Percentiles rank a stretch among this genome's conserved stretches.
Conservation (phyloP, 2,329 filamentous ascomycete species). For the Fusarium chuoi region DNA sequence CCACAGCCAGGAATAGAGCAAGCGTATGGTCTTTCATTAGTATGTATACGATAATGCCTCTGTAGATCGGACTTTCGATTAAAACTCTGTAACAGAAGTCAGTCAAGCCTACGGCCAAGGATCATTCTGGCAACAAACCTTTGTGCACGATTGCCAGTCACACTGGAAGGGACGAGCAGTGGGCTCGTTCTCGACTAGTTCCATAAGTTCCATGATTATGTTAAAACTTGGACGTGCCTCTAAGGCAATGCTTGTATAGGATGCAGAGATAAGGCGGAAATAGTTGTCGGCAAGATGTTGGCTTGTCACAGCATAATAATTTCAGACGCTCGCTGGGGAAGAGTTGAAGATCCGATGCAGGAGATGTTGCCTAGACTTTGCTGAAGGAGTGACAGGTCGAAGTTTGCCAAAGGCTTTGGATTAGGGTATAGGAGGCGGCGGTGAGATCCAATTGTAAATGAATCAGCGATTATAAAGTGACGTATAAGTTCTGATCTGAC, state of each 20-base stretch:
- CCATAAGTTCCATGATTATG: conserved; percentile 67
- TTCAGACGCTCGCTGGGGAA: not conserved
- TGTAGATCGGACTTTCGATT: conserved; percentile 78
- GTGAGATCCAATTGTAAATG: conserved; percentile 2
- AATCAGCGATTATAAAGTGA: conserved; percentile 3
- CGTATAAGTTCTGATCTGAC: not conserved
- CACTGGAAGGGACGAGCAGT: conserved; percentile 71
- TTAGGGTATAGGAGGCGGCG: conserved; percentile 22
- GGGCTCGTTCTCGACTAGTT: conserved; percentile 72
- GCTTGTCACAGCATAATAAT: conserved; percentile 29
- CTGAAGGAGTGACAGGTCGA: not conserved
- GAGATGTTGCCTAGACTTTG: not conserved
- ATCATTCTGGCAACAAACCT: conserved; percentile 57
- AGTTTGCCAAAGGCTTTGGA: conserved; percentile 4
- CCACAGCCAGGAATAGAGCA: conserved; percentile 70
- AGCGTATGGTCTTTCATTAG: conserved; percentile 74
- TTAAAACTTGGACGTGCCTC: not conserved
- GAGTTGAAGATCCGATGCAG: conserved; percentile 1
- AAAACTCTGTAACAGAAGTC: conserved; percentile 65
- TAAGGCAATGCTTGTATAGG: not conserved
- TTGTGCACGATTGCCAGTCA: conserved; percentile 70
- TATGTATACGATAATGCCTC: conserved; percentile 77
- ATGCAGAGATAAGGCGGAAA: not conserved
- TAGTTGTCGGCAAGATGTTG: conserved; percentile 3
- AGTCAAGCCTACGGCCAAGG: not conserved